phyloP scores from a whole-genome alignment of 176 grass and related monocot genomes.

The Bromus sterilis region DNA sequence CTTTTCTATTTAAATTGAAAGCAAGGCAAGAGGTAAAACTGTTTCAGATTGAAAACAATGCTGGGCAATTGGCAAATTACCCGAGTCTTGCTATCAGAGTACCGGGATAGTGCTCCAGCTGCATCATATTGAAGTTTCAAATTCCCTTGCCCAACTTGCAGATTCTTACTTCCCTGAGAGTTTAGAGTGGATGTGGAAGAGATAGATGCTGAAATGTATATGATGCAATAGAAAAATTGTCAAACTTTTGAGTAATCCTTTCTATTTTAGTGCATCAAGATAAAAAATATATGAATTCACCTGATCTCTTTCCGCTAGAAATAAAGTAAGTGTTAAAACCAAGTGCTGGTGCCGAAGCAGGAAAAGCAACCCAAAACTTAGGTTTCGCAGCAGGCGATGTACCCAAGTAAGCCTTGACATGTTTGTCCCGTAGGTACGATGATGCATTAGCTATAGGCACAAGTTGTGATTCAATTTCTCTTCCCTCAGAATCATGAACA shows the following conservation, averaged over 20 bases:
- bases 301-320: conserved; percentile 56
- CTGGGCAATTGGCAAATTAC: conserved; percentile 35
- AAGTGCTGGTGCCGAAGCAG: conserved; percentile 67
- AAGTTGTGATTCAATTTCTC: conserved; percentile 86
- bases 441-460: conserved; percentile 56
- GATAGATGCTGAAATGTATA: conserved; percentile 44
- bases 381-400: conserved; percentile 35
- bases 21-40: neutral
- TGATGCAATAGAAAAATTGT: conserved; percentile 13
- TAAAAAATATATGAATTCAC: conserved; percentile 26
- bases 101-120: conserved; percentile 37
- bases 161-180: conserved; percentile 53
- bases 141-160: conserved; percentile 59
- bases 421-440: conserved; percentile 45
- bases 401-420: conserved; percentile 73
- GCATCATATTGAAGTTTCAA: conserved; percentile 71
- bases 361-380: conserved; percentile 93
- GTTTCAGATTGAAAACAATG: neutral
- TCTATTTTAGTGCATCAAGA: neutral
- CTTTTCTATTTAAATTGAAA: neutral
- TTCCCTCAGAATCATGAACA: conserved; percentile 81
- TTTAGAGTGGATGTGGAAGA: conserved; percentile 41
- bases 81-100: conserved; percentile 55
- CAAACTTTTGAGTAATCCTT: neutral
- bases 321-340: conserved; percentile 92